Evolutionary conservation across 2,329 filamentous ascomycete species (phyloP).

Genomic region (Ophidiomyces ophidiicola): DNA sequence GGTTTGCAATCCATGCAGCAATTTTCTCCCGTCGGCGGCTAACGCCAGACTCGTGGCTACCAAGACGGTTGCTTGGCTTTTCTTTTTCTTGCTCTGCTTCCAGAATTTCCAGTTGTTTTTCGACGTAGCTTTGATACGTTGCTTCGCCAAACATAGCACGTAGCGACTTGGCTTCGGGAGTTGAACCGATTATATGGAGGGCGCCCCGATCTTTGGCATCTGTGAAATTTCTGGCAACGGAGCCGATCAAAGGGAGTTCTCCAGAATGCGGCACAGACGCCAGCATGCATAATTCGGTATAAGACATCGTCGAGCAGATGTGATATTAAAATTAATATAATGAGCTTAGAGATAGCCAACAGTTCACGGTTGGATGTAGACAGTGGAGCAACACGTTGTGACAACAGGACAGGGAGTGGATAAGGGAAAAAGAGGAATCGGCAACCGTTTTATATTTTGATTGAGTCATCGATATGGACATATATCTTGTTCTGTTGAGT

Average conservation of each 20-base stretch:
- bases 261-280: conserved; percentile 7
- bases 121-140: conserved; percentile 10
- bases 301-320: conserved; percentile 8
- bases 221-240: conserved; percentile 5
- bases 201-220: conserved; percentile 7
- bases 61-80: not conserved
- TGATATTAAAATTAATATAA: not conserved
- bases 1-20: too few relatives aligned
- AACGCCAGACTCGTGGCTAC: too few relatives aligned
- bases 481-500: too few relatives aligned
- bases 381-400: too few relatives aligned
- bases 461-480: too few relatives aligned
- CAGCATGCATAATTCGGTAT: conserved; percentile 12
- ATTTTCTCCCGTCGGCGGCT: too few relatives aligned
- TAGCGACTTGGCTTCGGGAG: conserved; percentile 12
- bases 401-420: too few relatives aligned
- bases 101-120: conserved; percentile 3
- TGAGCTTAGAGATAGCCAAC: too few relatives aligned
- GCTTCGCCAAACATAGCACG: conserved; percentile 11
- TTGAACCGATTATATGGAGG: conserved; percentile 7
- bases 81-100: not conserved
- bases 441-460: too few relatives aligned
- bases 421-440: too few relatives aligned
- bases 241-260: conserved; percentile 12
- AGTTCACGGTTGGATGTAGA: too few relatives aligned